phyloP scores from a whole-genome alignment of 2,329 filamentous ascomycete genomes.

The Epichloe scottii region DNA sequence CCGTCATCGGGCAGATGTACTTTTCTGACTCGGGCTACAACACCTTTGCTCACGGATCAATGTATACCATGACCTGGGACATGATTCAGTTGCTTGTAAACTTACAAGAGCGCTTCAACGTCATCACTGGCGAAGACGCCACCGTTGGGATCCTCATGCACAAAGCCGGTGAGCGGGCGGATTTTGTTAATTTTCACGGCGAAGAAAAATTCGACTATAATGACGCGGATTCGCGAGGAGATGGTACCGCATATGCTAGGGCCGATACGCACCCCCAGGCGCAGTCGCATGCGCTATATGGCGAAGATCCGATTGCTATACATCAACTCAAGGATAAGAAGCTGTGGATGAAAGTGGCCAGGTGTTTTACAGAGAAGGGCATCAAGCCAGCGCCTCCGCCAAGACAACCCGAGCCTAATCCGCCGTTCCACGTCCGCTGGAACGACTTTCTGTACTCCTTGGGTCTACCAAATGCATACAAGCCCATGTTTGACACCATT shows the following conservation, averaged over 20 bases:
- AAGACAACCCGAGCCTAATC: constrained; percentile 1
- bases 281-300: constrained; percentile 14
- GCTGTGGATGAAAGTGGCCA: constrained; percentile 16
- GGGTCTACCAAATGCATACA: constrained; percentile 10
- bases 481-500: constrained; percentile 13
- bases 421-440: constrained; percentile 10
- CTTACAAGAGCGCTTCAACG: constrained; percentile 14
- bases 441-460: constrained; percentile 13
- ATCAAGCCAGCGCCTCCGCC: constrained; percentile 11
- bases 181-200: constrained; percentile 17
- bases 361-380: constrained; percentile 17
- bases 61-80: constrained; percentile 23
- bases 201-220: constrained; percentile 20
- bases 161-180: constrained; percentile 12
- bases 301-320: constrained; percentile 13
- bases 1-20: constrained; percentile 19
- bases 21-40: constrained; percentile 13
- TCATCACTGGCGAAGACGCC: constrained; percentile 20
- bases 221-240: constrained; percentile 14
- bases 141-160: constrained; percentile 17
- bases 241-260: constrained; percentile 18
- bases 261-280: constrained; percentile 12
- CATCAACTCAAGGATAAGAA: constrained; percentile 17
- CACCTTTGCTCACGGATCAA: constrained; percentile 19
- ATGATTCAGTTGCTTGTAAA: constrained; percentile 16